Base-by-base conservation (phyloP, 495 filamentous ascomycete species). In the Lophium mytilinum region DNA sequence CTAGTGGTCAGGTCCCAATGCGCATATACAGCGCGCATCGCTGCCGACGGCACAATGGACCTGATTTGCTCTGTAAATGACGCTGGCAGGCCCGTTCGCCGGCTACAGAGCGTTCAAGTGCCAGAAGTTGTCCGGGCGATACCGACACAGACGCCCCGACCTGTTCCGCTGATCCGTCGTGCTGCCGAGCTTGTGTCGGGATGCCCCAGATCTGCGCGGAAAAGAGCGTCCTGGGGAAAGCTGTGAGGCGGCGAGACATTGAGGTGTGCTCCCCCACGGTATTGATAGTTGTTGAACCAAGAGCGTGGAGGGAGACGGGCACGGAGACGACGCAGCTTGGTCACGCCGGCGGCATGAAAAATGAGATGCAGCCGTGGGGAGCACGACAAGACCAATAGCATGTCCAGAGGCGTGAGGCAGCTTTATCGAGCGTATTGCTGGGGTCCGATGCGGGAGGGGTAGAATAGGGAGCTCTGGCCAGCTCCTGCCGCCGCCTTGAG, bases 401-500 rank as follows among this genome's bases (percentile, higher is more conserved):
- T 30, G 24, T 2, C 2, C 24, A 6, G 24, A n/a, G 15, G 12
- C 17, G 12, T 5, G 45, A 9, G 9, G 21, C 18, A 42, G 19
- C 55, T 21, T 64, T 64, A 63, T 63, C 60, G 60, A 63, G 50
- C 58, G 24, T 30, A 58, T 56, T 43, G 34, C 34, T 24, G 45
- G 15, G 14, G 18, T 0, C 1, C 21, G 45, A 24, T 18, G 21
- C 35, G 19, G 35, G 61, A 63, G 61, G 61, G 61, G 61, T 56
- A 62, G 61, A 53, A 53, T 34, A 51, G 57, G 61, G 53, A 64
- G 61, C 61, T 64, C 61, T 64, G 57, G 61, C 61, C 61, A 43
- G 53, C 52, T 52, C 30, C 5, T 59, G 56, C 18, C 24, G 46
- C 47, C 12, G 17, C 11, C 17, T 9, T 36, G 52, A 57, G 56